A percentile compares a stretch with the other conserved stretches of the same genome.
phyloP scores from a whole-genome alignment of 805 yeast genomes.

The Candida oleophila region DNA sequence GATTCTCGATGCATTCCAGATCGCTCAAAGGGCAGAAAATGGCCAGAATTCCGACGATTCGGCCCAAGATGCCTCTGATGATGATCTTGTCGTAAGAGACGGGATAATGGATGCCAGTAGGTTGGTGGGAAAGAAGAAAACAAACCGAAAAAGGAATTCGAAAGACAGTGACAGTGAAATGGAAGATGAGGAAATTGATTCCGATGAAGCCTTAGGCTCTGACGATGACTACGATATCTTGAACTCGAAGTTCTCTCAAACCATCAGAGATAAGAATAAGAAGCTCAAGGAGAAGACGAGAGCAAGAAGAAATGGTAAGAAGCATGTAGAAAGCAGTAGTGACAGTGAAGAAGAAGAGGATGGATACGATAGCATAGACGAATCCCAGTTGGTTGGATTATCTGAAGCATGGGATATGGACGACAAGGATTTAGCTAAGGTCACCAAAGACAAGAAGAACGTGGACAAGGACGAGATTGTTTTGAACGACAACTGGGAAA shows the following conservation, averaged over 20 bases:
- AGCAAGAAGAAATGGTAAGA: constrained; percentile 23
- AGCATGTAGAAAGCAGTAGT: constrained; percentile 34
- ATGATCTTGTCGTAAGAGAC: constrained; percentile 26
- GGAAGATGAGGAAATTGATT: constrained; percentile 69
- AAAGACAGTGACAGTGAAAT: constrained; percentile 28
- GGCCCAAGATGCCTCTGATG: constrained; percentile 19
- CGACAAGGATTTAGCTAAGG: constrained; percentile 43
- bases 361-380: constrained; percentile 76
- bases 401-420: constrained; percentile 92
- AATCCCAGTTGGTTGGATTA: constrained; percentile 66
- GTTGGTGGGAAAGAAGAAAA: constrained; percentile 23
- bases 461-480: constrained; percentile 16
- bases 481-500: constrained; percentile 29
- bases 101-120: constrained; percentile 44
- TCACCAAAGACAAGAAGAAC: constrained; percentile 13
- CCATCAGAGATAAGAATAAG: constrained; percentile 56
- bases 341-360: constrained; percentile 43
- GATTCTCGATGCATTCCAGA: constrained; percentile 44
- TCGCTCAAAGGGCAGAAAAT: constrained; percentile 39
- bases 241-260: constrained; percentile 67
- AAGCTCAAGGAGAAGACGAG: constrained; percentile 30
- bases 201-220: constrained; percentile 87
- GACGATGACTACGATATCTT: constrained; percentile 67
- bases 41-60: constrained; percentile 15
- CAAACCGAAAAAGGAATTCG: constrained; percentile 11